Evolutionary conservation across 306 rosid species (phyloP).

Genomic region (Vachellia pachyceras): DNA sequence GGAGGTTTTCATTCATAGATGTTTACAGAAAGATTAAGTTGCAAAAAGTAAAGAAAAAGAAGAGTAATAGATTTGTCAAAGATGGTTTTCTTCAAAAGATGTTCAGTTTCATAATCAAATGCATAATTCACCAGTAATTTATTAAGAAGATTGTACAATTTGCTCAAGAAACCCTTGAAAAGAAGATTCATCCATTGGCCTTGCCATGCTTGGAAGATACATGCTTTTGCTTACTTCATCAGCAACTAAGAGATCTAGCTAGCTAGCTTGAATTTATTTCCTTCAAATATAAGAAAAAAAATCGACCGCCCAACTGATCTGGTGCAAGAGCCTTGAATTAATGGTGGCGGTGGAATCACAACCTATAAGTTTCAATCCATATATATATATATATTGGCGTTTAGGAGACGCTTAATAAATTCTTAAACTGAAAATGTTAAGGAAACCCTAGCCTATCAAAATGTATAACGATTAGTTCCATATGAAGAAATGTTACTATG

Average conservation of each 20-base stretch:
- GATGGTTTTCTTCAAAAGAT: neutral
- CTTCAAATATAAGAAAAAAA: conserved; percentile 16
- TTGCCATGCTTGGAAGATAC: conserved; percentile 37
- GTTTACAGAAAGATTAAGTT: too few relatives aligned
- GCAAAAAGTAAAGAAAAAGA: too few relatives aligned
- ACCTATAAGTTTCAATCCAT: neutral
- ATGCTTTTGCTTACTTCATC: neutral
- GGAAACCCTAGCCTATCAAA: too few relatives aligned
- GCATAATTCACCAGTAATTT: neutral
- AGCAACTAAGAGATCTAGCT: neutral
- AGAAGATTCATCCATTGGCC: conserved; percentile 15
- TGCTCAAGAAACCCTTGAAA: neutral
- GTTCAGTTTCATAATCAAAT: neutral
- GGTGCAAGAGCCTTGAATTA: neutral
- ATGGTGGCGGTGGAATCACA: neutral
- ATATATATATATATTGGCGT: too few relatives aligned
- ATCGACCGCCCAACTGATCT: neutral
- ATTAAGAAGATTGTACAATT: neutral
- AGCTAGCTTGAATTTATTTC: neutral
- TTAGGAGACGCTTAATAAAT: too few relatives aligned
- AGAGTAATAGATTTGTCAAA: neutral
- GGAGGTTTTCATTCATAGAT: too few relatives aligned
- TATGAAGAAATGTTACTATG: too few relatives aligned
- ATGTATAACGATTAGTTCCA: too few relatives aligned
- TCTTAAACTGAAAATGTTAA: too few relatives aligned